Percentiles rank a stretch among this genome's conserved stretches.
These are phyloP conservation scores for Castanospermum australe DNA, from an alignment of 306 rosid genomes.

Conservation along the genomic window DNA sequence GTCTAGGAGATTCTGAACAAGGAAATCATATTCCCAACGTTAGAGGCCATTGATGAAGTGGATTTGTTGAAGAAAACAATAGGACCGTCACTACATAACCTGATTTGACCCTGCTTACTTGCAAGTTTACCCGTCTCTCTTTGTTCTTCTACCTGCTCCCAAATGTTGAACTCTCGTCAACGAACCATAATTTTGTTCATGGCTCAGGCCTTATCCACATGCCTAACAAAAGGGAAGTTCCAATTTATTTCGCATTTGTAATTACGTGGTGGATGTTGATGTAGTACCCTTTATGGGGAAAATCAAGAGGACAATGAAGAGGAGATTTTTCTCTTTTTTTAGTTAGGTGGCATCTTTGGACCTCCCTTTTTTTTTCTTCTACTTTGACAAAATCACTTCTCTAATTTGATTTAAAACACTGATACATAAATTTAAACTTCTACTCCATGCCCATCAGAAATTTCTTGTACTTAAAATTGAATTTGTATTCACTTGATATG, in stretches of 20 bases:
- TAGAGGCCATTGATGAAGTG: neutral
- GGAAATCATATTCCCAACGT: slow-evolving; percentile 14
- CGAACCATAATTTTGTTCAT: neutral
- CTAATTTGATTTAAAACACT: no score
- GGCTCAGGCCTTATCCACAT: neutral
- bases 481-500: no score
- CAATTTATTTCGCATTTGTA: no score
- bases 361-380: no score
- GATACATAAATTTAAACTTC: no score
- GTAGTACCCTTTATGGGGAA: neutral
- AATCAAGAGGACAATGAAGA: neutral
- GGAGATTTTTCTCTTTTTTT: neutral
- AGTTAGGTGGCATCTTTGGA: neutral
- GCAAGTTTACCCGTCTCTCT: neutral
- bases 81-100: neutral
- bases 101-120: neutral
- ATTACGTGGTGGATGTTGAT: neutral
- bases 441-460: no score
- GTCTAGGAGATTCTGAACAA: slow-evolving; percentile 29
- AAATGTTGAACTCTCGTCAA: neutral
- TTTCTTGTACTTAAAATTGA: no score
- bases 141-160: neutral
- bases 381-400: no score
- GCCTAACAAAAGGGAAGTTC: neutral
- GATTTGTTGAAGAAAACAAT: neutral